Evolutionary conservation across 345 rosid genomes (phyloP).

Genomic region (Moricandia arvensis): DNA sequence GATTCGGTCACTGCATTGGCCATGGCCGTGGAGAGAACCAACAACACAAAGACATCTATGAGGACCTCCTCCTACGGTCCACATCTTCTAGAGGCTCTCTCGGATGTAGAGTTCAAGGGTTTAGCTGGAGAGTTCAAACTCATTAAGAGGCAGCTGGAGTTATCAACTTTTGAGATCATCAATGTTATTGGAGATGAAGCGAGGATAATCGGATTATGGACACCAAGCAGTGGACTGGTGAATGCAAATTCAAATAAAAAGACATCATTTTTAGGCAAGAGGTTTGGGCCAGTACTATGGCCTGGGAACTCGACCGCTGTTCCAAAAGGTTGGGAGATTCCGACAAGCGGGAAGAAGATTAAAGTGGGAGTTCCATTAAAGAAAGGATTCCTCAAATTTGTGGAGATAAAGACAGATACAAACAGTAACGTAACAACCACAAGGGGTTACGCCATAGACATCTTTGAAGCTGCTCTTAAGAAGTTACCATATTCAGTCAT

Average conservation of each 20-base stretch:
- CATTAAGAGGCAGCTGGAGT: slow-evolving; percentile 37
- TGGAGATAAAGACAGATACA: slow-evolving; percentile 1
- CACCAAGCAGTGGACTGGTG: slow-evolving; percentile 10
- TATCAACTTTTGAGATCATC: slow-evolving; percentile 44
- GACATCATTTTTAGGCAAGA: neutral
- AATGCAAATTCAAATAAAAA: slow-evolving; percentile 1
- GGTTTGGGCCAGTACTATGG: slow-evolving; percentile 38
- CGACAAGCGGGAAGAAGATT: slow-evolving; percentile 39
- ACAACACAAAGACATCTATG: neutral
- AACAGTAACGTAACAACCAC: neutral
- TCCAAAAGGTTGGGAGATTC: slow-evolving; percentile 45
- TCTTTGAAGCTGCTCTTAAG: slow-evolving; percentile 33
- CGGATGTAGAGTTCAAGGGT: slow-evolving; percentile 37
- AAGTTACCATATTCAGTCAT: slow-evolving; percentile 35
- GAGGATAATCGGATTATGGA: slow-evolving; percentile 48
- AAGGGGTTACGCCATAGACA: slow-evolving; percentile 36
- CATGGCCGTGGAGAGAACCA: slow-evolving; percentile 35
- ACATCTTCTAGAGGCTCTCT: slow-evolving; percentile 27
- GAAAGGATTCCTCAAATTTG: slow-evolving; percentile 33
- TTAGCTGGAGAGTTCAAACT: slow-evolving; percentile 43
- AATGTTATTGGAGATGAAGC: slow-evolving; percentile 37
- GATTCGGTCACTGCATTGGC: slow-evolving; percentile 47
- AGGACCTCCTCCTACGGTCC: slow-evolving; percentile 34
- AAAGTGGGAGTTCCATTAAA: slow-evolving; percentile 47
- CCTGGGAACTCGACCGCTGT: slow-evolving; percentile 41